Evolutionary conservation across 2,329 filamentous ascomycete species (phyloP), one percentile per base, ranked within the genome.

Genomic region (Alternaria burnsii): DNA sequence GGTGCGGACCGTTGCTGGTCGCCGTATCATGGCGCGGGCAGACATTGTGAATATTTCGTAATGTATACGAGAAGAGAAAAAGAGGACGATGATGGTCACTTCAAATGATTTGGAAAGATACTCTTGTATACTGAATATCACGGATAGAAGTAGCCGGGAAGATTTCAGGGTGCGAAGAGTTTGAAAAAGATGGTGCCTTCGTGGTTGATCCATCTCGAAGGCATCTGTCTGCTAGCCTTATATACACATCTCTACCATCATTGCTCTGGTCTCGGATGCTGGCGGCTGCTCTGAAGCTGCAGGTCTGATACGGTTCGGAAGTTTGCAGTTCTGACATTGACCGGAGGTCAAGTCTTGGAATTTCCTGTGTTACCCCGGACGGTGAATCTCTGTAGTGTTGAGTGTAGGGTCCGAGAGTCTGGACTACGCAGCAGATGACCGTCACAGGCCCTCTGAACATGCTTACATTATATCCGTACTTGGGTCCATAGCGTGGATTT

Each of bases 21-120:
- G 44, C 8, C 42, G 40, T n/a, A 56, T 51, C 20, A 56, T 60
- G 7, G 46, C 47, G 18, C 32, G 32, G n/a, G 46, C 32, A 46
- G 52, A 40, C 58, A 60, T 60, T 16, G 18, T 38, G n/a, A 11
- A 30, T 43, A 28, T 50, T 3, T 22, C 10, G 41, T 20, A 18
- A 47, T 32, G 38, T 24, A 11, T 42, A 4, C 16, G 26, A 9
- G 14, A 24, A 1, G 14, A n/a, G 51, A 30, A 36, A 7, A 34
- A 8, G 22, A 26, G 1, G 22, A 26, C 24, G 18, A 2, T 5
- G 12, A 18, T 7, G 32, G 32, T 16, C 12, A 36, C 32, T 36
- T 4, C 32, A 16, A 1, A 30, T 12, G 12, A 7, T 11, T 34
- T 14, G 12, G 1, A 36, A 36, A 8, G 14, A 36, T 36, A 6